These are phyloP conservation scores for Aechmea fasciata DNA, from an alignment of 176 grass and related monocot genomes.

Conservation along the genomic window DNA sequence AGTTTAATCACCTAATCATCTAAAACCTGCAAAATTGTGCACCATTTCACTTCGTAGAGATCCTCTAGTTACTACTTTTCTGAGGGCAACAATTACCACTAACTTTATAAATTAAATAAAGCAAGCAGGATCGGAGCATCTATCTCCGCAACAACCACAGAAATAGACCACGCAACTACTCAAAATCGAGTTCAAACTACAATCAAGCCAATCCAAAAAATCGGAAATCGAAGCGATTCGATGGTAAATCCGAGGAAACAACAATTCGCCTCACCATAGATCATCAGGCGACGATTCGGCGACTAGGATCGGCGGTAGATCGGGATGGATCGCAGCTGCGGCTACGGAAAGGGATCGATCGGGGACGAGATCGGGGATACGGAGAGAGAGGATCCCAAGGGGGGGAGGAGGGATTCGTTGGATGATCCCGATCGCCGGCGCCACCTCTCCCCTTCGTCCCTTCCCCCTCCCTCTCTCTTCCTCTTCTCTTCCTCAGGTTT, in stretches of 20 bases:
- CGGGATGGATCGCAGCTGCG: neutral
- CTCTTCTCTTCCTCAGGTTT: slow-evolving; percentile 3
- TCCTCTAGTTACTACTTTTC: neutral
- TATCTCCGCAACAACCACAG: neutral
- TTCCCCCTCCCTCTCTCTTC: slow-evolving; percentile 22
- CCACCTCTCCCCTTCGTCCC: slow-evolving; percentile 25
- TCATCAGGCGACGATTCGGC: slow-evolving; percentile 17
- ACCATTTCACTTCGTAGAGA: neutral
- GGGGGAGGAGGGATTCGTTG: neutral
- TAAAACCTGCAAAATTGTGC: neutral
- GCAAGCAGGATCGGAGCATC: neutral
- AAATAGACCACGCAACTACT: neutral
- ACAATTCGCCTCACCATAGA: neutral
- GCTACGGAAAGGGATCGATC: slow-evolving; percentile 9
- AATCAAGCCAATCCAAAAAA: neutral
- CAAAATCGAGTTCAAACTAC: neutral
- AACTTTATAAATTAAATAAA: neutral
- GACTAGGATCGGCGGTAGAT: slow-evolving; percentile 21
- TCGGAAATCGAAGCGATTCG: neutral
- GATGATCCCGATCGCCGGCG: neutral
- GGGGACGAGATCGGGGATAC: slow-evolving; percentile 5
- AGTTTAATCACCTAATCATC: neutral
- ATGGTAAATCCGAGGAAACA: neutral
- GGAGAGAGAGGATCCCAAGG: neutral
- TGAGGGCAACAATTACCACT: neutral